Evolutionary conservation across 2,329 filamentous ascomycete genomes (phyloP).

Genomic region (Fusarium subglutinans): DNA sequence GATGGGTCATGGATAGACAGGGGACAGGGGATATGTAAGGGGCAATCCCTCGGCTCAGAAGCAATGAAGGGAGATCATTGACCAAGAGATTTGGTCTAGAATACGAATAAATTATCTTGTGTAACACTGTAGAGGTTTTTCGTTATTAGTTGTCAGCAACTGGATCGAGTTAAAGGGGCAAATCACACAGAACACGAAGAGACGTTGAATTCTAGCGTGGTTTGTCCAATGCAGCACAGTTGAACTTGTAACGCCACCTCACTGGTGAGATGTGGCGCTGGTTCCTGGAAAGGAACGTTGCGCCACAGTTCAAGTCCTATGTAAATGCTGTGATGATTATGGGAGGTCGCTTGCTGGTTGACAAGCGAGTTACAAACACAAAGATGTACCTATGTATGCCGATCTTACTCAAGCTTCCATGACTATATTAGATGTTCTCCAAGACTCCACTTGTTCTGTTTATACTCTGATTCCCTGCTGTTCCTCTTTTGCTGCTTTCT

Average conservation of each 20-base stretch:
- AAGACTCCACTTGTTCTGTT: not conserved
- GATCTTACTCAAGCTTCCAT: not conserved
- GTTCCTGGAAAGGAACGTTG: constrained; percentile 2
- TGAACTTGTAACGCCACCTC: constrained; percentile 9
- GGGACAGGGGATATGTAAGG: constrained; percentile 11
- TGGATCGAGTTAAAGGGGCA: constrained; percentile 19
- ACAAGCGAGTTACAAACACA: not conserved
- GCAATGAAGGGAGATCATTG: not conserved
- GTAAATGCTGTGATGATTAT: not conserved
- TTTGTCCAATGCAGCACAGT: not conserved
- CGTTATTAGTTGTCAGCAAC: not conserved
- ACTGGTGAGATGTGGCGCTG: constrained; percentile 23
- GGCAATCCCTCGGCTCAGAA: not conserved
- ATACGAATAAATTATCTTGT: not conserved
- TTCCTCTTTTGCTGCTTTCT: not conserved
- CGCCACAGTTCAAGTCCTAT: constrained; percentile 13
- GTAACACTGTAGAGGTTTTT: not conserved
- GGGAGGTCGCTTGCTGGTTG: not conserved
- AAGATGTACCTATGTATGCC: not conserved
- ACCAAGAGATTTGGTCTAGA: not conserved
- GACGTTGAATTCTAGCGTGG: constrained; percentile 9
- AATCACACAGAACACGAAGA: constrained; percentile 8
- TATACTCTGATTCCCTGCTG: not conserved
- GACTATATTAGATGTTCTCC: not conserved
- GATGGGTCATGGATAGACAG: constrained; percentile 13